Percentiles rank a stretch among this genome's conserved stretches.
Conservation (phyloP, 108 stramenopile genomes). For the Nannochloropsis gaditana region DNA sequence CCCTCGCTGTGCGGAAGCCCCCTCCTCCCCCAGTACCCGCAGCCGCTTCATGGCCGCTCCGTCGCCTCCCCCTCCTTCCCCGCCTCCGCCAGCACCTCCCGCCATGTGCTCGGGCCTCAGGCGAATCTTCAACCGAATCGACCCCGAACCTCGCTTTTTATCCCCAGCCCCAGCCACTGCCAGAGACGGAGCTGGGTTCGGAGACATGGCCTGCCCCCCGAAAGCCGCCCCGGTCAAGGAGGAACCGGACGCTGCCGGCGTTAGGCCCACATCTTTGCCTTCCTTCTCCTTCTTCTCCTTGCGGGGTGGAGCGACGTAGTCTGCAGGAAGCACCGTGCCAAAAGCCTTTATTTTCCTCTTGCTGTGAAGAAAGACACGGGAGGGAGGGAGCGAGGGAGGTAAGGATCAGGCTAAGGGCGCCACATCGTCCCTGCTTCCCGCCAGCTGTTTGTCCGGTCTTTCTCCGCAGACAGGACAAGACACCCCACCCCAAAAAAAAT, state of each 20-base stretch:
- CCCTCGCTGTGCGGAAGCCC: not conserved
- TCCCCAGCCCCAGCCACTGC: no score
- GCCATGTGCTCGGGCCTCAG: constrained; percentile 10
- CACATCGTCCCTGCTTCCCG: not conserved
- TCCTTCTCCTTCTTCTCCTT: not conserved
- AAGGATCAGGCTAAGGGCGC: not conserved
- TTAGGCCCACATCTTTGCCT: not conserved
- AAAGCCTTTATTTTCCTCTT: not conserved
- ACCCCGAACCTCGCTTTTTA: no score
- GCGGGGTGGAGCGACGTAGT: not conserved
- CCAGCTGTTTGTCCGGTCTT: no score
- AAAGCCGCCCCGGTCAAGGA: not conserved
- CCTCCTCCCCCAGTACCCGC: not conserved
- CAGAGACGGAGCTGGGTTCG: no score
- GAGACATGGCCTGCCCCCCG: not conserved
- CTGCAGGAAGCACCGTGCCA: not conserved
- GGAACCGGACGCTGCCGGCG: not conserved
- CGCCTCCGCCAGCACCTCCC: not conserved
- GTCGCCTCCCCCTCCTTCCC: not conserved
- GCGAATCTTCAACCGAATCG: not conserved
- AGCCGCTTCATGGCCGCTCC: not conserved
- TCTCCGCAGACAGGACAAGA: no score
- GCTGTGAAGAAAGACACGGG: not conserved
- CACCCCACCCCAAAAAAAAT: not conserved
- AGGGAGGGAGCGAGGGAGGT: not conserved